These are phyloP conservation scores for Komagataella kurtzmanii DNA, from an alignment of 805 yeast species.

Conservation along the genomic window DNA sequence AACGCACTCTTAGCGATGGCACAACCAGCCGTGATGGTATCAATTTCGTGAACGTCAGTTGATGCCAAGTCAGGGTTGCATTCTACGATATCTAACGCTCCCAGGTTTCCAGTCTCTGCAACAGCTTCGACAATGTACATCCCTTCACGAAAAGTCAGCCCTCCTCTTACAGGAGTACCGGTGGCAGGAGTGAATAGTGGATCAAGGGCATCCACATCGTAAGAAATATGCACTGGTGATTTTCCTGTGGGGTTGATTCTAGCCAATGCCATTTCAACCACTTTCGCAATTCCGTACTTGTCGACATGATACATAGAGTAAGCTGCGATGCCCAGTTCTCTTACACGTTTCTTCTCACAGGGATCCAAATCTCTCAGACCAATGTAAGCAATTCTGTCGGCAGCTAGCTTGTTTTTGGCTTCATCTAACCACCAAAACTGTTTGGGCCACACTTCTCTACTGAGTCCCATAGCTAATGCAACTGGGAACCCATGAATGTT, in stretches of 20 bases:
- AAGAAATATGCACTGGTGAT: conserved; percentile 75
- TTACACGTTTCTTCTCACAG: conserved; percentile 67
- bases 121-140: conserved; percentile 83
- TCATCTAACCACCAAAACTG: conserved; percentile 54
- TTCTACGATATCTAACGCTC: conserved; percentile 86
- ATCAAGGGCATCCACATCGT: conserved; percentile 95
- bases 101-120: conserved; percentile 80
- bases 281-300: conserved; percentile 83
- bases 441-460: conserved; percentile 51
- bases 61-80: conserved; percentile 82
- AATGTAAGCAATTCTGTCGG: conserved; percentile 73
- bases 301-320: conserved; percentile 95
- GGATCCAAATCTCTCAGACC: conserved; percentile 90
- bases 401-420: conserved; percentile 38
- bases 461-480: conserved; percentile 77
- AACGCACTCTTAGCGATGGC: conserved; percentile 88
- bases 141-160: conserved; percentile 88
- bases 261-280: conserved; percentile 82
- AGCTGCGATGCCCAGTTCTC: conserved; percentile 63
- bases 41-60: conserved; percentile 63
- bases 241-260: conserved; percentile 59
- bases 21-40: conserved; percentile 82
- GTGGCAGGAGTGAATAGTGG: conserved; percentile 93
- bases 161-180: conserved; percentile 97
- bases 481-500: conserved; percentile 96